phyloP scores from a whole-genome alignment of 1,284 basidiomycete genomes.

The Ganoderma lucidum region DNA sequence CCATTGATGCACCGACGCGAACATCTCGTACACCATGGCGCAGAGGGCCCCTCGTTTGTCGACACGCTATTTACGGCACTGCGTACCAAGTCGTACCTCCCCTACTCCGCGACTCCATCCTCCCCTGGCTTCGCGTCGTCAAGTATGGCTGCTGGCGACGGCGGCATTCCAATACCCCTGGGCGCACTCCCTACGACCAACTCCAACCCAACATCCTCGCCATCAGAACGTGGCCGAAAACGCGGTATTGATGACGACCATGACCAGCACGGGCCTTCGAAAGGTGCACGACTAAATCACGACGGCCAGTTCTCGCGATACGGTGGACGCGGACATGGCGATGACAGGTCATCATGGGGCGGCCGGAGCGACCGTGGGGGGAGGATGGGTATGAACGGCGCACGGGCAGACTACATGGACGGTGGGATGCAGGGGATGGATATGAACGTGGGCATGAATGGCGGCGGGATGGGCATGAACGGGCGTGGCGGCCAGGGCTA shows the following conservation, averaged over 20 bases:
- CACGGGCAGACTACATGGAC: constrained; percentile 42
- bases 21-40: constrained; percentile 4
- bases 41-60: constrained; percentile 84
- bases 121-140: constrained; percentile 45
- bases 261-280: constrained; percentile 67
- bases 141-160: constrained; percentile 46
- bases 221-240: constrained; percentile 67
- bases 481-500: constrained; percentile 61
- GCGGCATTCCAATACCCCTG: constrained; percentile 81
- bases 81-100: constrained; percentile 83
- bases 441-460: constrained; percentile 45
- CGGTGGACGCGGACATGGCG: constrained; percentile 36
- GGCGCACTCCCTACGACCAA: constrained; percentile 64
- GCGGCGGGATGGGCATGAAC: constrained; percentile 47
- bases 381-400: constrained; percentile 39
- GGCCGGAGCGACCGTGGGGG: constrained; percentile 47
- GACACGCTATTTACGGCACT: constrained; percentile 86
- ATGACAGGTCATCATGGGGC: constrained; percentile 45
- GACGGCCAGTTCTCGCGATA: constrained; percentile 73
- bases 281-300: constrained; percentile 70
- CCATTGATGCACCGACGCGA: constrained; percentile 4
- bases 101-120: constrained; percentile 56
- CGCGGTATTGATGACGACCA: constrained; percentile 69
- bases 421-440: constrained; percentile 45
- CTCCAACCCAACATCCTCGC: constrained; percentile 44